phyloP scores from a whole-genome alignment of 2,329 filamentous ascomycete genomes.

The Claviceps maximensis region DNA sequence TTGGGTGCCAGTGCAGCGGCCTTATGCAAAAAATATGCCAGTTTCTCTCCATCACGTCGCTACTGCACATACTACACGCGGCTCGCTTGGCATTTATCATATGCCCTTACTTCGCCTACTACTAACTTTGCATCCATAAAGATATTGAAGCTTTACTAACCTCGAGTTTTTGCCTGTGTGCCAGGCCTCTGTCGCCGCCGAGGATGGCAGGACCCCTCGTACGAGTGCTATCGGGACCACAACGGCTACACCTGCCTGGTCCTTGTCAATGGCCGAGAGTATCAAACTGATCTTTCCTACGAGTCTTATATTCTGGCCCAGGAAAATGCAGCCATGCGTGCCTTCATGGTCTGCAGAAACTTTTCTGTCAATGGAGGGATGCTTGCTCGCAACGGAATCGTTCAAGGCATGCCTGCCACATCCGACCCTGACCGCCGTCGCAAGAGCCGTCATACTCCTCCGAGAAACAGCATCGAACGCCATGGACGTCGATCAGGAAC shows the following conservation, averaged over 20 bases:
- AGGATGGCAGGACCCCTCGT: constrained; percentile 83
- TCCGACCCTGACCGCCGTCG: constrained; percentile 32
- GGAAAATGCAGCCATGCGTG: constrained; percentile 88
- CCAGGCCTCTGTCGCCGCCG: constrained; percentile 86
- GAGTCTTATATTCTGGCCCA: constrained; percentile 71
- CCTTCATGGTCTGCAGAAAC: constrained; percentile 95
- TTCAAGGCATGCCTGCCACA: constrained; percentile 49
- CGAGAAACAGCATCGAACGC: constrained; percentile 30
- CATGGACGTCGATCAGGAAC: constrained; percentile 39
- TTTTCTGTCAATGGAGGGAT: constrained; percentile 96
- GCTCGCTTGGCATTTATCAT: neutral
- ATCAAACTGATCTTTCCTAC: constrained; percentile 80
- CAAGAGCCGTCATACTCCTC: constrained; percentile 39
- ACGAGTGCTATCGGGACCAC: constrained; percentile 64
- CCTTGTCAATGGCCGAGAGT: constrained; percentile 90
- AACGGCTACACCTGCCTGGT: constrained; percentile 81
- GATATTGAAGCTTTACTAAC: neutral
- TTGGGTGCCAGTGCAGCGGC: neutral
- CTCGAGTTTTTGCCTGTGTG: neutral
- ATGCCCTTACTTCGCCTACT: neutral
- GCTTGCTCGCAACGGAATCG: constrained; percentile 56
- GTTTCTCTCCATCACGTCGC: neutral
- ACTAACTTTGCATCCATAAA: neutral
- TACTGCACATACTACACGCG: neutral
- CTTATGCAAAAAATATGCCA: neutral